Percentiles rank a stretch among this genome's conserved stretches.
These are phyloP conservation scores for Colletotrichum liriopes DNA, from an alignment of 2,329 filamentous ascomycete species.

Conservation along the genomic window DNA sequence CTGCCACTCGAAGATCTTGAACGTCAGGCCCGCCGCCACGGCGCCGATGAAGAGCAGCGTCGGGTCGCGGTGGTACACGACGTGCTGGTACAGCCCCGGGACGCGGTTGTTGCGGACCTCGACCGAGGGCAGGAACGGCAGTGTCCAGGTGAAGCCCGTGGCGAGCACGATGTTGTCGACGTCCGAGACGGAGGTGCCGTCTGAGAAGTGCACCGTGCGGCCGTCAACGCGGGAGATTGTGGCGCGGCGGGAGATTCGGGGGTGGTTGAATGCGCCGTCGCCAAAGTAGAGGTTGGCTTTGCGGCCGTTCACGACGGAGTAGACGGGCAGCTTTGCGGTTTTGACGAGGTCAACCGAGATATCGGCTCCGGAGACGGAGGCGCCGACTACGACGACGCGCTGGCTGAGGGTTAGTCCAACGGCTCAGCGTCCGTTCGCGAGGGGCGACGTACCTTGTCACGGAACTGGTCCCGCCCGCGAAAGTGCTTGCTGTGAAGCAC, in stretches of 20 bases:
- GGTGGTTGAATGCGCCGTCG: conserved; percentile 73
- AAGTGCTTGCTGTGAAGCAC: conserved; percentile 71
- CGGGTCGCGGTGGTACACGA: conserved; percentile 69
- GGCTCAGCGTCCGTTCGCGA: neutral
- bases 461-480: conserved; percentile 61
- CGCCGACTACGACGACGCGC: conserved; percentile 74
- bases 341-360: conserved; percentile 69
- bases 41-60: conserved; percentile 73
- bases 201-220: conserved; percentile 68
- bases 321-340: conserved; percentile 62
- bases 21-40: conserved; percentile 71
- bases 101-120: conserved; percentile 69
- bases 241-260: conserved; percentile 62
- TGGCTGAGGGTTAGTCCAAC: conserved; percentile 46
- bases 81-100: conserved; percentile 70
- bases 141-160: conserved; percentile 76
- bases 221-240: conserved; percentile 64
- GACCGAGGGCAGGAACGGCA: conserved; percentile 72
- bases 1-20: conserved; percentile 80
- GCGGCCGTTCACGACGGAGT: conserved; percentile 67
- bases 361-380: conserved; percentile 76
- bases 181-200: conserved; percentile 66
- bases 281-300: conserved; percentile 69
- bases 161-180: conserved; percentile 78
- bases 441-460: conserved; percentile 57